Base-by-base conservation (phyloP, 2,329 filamentous ascomycete species). In the Fusarium penzigii region DNA sequence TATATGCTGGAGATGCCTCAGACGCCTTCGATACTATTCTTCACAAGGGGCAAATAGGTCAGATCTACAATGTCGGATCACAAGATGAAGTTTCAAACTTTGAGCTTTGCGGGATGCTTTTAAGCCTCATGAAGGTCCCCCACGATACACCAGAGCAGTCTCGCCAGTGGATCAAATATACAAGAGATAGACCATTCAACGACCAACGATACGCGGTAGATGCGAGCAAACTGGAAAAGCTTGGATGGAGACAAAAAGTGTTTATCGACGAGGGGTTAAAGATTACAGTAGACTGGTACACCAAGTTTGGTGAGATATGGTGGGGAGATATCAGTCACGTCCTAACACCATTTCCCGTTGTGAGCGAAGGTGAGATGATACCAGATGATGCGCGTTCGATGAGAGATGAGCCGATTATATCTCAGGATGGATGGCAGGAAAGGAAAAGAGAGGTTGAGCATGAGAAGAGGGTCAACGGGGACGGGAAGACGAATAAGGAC, bases 21-120 rank as follows among this genome's bases (percentile, higher is more conserved):
- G 88, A 93, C 65, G 90, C 89, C 2, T 88, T 93, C 64, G 89
- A 94, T 72, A 91, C 88, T 1, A 91, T 94, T 64, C 79, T 94
- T 20, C 90, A 94, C 78, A 86, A 84, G 63, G 90, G 90, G 17
- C 74, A 79, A 45, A 76, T 89, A 34, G 89, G 89, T 1, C 86
- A 92, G 64, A 83, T 89, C 54, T 94, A 94, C 78, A 94, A 94
- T 59, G 87, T 94, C 10, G 87, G 87, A 42, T 92, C 90, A 0
- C 80, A 82, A 54, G 87, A 92, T 67, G 89, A 92, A 68, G 81
- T 92, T 43, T 89, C 87, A 58, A 92, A 92, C 67, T 74, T 88
- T 16, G 78, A 85, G 3, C 77, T 93, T 6, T 89, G 88, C 70
- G 72, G 75, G 53, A 82, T 80, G 68, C 76, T 93, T 16, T 77